Conservation (phyloP, 768 basidiomycete species). For the Lyophyllum semitale region DNA sequence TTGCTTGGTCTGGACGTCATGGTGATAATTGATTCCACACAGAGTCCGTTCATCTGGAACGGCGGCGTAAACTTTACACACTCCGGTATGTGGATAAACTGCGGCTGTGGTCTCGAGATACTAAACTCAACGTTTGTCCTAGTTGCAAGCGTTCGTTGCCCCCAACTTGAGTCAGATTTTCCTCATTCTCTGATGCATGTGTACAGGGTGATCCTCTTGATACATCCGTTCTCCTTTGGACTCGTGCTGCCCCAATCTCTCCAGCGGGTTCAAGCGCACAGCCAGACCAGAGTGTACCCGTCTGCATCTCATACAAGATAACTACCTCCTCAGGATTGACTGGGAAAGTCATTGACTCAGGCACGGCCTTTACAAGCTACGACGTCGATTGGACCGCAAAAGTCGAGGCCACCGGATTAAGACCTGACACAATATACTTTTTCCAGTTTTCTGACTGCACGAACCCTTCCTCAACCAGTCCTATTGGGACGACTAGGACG, state of each 20-base stretch:
- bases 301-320: conserved; percentile 51
- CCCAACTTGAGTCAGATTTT: neutral
- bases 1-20: neutral
- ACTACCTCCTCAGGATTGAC: conserved; percentile 35
- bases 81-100: conserved; percentile 29
- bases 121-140: neutral
- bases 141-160: conserved; percentile 49
- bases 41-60: conserved; percentile 4
- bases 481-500: conserved; percentile 54
- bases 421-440: conserved; percentile 55
- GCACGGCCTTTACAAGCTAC: conserved; percentile 54
- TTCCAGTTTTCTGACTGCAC: conserved; percentile 59
- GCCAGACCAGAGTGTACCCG: conserved; percentile 53
- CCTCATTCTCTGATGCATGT: neutral
- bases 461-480: conserved; percentile 40
- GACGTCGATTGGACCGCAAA: conserved; percentile 66
- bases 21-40: neutral
- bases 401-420: conserved; percentile 52
- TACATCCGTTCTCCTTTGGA: conserved; percentile 58
- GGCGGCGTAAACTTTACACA: conserved; percentile 8
- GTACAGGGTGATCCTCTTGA: conserved; percentile 55
- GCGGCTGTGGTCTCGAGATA: neutral
- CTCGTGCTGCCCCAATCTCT: conserved; percentile 46
- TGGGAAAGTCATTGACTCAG: conserved; percentile 38
- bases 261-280: conserved; percentile 23